Evolutionary conservation across 805 yeast genomes (phyloP), one percentile per base, ranked within the genome.

Genomic region (Metschnikowia hibisci): DNA sequence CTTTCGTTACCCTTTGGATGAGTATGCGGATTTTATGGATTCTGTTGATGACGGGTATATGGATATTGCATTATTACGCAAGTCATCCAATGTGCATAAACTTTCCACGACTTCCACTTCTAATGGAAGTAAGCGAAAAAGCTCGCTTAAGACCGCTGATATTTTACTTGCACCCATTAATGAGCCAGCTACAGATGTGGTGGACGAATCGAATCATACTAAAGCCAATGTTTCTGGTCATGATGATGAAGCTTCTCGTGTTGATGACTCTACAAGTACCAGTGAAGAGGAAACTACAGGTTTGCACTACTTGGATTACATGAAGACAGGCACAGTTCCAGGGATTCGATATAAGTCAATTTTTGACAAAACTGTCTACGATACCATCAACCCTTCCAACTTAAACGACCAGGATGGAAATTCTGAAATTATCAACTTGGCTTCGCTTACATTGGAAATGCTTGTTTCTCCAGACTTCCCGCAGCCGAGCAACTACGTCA

Each of bases 21-120:
- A 74, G 41, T 74, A 80, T 47, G 81, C 80, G 44, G 72, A 72
- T 10, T 75, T 79, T 23, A 62, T 82, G 56, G 75, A 74, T 45
- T 75, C 81, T 6, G 74, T 80, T 34, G 87, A 83, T 57, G 84
- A 82, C 57, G 88, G 87, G 1, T 73, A 74, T 51, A 60, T 81
- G 58, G 86, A 82, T 60, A 52, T 78, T 32, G 69, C 73, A 0
- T 57, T 81, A 25, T 61, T 82, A 52, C 72, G 74, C 56, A 74
- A 76, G 43, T 70, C 78, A 2, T 61, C 71, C 1, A 61, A 58
- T 16, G 46, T 53, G 28, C 59, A 62, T 42, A 58, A 57, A 34
- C 44, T 44, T 29, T 58, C 63, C 14, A 36, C 51, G 11, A 54
- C 66, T 1, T 46, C 46, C 12, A 54, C 66, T 1, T 46, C 46